These are phyloP conservation scores for Gentiana macrophylla DNA, from an alignment of 257 asterid species.

Conservation along the genomic window DNA sequence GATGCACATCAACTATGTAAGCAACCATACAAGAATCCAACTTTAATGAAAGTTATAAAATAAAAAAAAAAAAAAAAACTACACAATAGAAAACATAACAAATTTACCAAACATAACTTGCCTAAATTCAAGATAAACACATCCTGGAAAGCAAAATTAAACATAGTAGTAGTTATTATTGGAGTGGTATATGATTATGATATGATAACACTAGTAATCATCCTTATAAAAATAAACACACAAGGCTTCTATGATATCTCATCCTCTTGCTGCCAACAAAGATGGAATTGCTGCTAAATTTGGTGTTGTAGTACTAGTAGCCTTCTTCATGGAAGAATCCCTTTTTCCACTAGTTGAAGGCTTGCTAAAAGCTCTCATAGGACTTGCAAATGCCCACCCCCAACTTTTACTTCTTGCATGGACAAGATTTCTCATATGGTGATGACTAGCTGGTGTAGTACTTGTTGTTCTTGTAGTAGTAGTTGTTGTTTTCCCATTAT, in stretches of 20 bases:
- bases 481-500: constrained; percentile 20
- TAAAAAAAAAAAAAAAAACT: too few species aligned
- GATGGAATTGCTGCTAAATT: constrained; percentile 86
- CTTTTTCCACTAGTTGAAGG: constrained; percentile 42
- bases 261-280: constrained; percentile 64
- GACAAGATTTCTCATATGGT: constrained; percentile 14
- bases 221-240: too few species aligned
- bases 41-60: too few species aligned
- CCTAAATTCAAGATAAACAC: too few species aligned
- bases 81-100: too few species aligned
- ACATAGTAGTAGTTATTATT: too few species aligned
- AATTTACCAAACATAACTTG: too few species aligned
- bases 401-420: constrained; percentile 89
- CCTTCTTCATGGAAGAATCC: constrained; percentile 45
- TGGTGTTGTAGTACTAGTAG: constrained; percentile 20
- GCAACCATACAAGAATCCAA: too few species aligned
- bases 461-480: constrained; percentile 4
- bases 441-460: constrained; percentile 9
- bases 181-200: neutral
- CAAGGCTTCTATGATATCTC: constrained; percentile 11
- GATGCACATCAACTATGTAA: too few species aligned
- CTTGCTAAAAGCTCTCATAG: constrained; percentile 86
- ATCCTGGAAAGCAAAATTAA: too few species aligned
- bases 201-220: constrained; percentile 20
- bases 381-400: constrained; percentile 99